Percentiles rank a stretch among this genome's conserved stretches.
phyloP scores from a whole-genome alignment of 345 rosid species.

The Eucalyptus paniculata region DNA sequence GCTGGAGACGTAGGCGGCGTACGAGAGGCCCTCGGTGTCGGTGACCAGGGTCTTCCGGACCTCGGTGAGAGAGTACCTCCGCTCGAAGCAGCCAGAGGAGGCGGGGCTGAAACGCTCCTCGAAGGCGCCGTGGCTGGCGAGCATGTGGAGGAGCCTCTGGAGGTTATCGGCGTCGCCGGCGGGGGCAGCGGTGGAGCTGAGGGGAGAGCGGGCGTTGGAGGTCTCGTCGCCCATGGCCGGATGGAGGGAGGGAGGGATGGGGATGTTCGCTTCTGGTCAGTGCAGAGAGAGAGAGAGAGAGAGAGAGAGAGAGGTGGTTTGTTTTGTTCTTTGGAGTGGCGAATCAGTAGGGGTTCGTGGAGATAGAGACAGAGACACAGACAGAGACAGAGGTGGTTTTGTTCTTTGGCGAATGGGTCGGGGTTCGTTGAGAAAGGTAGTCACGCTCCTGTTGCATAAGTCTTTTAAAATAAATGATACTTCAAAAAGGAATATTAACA shows the following conservation, averaged over 20 bases:
- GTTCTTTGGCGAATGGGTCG: not conserved
- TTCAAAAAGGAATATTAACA: no score
- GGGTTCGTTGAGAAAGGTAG: not conserved
- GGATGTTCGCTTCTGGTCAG: not conserved
- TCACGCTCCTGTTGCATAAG: no score
- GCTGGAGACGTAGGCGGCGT: constrained; percentile 79
- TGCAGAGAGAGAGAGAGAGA: not conserved
- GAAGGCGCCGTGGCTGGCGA: constrained; percentile 61
- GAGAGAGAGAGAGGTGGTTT: not conserved
- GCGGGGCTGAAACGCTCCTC: constrained; percentile 21
- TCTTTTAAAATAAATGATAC: no score
- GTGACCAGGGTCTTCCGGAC: constrained; percentile 67
- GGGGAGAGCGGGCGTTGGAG: constrained; percentile 18
- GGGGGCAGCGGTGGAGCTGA: not conserved
- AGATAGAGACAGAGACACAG: not conserved
- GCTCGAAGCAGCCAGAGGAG: not conserved
- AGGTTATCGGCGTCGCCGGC: constrained; percentile 52
- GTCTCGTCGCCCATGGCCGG: constrained; percentile 28
- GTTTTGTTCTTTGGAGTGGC: not conserved
- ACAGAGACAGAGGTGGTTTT: not conserved
- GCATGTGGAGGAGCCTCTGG: constrained; percentile 78
- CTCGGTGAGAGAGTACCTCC: constrained; percentile 57
- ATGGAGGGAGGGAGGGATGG: not conserved
- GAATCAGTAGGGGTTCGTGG: not conserved
- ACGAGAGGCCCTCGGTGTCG: constrained; percentile 57